Conservation (phyloP, 306 rosid species). For the Acmispon strigosus region DNA sequence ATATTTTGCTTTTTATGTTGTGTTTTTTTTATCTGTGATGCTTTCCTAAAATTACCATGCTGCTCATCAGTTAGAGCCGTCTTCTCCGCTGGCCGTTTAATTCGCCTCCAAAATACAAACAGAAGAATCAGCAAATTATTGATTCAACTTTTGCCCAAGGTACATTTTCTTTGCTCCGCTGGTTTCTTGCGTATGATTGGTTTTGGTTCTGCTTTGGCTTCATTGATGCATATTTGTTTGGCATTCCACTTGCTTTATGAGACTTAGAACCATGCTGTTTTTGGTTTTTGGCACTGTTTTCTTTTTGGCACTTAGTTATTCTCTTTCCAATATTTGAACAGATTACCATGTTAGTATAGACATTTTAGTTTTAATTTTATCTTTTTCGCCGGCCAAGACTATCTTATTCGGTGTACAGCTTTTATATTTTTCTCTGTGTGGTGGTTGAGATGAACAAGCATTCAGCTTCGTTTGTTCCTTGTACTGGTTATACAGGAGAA, state of each 20-base stretch:
- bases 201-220: not conserved
- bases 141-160: slow-evolving; percentile 11
- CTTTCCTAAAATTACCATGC: slow-evolving; percentile 24
- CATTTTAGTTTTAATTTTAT: no score
- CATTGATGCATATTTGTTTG: not conserved
- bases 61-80: slow-evolving; percentile 9
- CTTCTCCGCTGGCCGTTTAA: slow-evolving; percentile 28
- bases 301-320: no score
- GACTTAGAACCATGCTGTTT: not conserved
- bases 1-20: no score
- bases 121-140: slow-evolving; percentile 24
- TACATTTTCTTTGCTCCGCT: slow-evolving; percentile 36
- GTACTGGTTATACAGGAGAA: no score
- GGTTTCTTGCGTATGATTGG: slow-evolving; percentile 22
- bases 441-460: slow-evolving; percentile 3
- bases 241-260: not conserved
- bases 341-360: slow-evolving; percentile 36
- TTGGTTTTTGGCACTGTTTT: not conserved
- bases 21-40: no score
- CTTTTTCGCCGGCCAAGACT: not conserved
- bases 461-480: no score
- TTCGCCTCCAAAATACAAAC: slow-evolving; percentile 40
- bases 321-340: no score
- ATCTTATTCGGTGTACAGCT: slow-evolving; percentile 40
- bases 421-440: slow-evolving; percentile 12